Evolutionary conservation across 2,329 filamentous ascomycete genomes (phyloP), one percentile per base, ranked within the genome.

Genomic region (Graphilbum ipis-grandicollis): DNA sequence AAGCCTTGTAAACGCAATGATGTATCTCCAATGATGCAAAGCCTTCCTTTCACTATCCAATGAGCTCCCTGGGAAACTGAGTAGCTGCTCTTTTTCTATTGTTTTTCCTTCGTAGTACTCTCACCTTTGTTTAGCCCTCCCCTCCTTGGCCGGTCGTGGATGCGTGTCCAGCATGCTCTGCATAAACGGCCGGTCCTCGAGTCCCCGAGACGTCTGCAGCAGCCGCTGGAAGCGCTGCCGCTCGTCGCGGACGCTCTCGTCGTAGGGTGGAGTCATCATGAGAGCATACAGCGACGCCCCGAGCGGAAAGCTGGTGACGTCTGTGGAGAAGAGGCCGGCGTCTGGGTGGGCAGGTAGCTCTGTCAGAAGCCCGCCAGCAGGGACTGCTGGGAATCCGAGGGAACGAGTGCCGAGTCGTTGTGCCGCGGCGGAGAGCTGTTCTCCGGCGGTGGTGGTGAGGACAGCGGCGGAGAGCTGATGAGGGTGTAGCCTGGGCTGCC

Each of bases 291-390:
- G 30, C 7, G 39, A 41, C 13, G 42, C 25, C 38, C 45, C 45
- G 19, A 47, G 26, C 5, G 42, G 45, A 17, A 46, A 47, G 1
- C 40, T 38, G 10, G 38, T 40, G 41, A 46, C 40, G 22, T 47
- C 43, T 3, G 44, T 34, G 17, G 42, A 42, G 32, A 41, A 44
- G 19, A 44, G 44, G 26, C 44, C 46, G 5, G 42, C 39, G 28
- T 33, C 39, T 10, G 43, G 43, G 31, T 45, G 43, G 34, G 45
- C 31, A 47, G 33, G 32, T 47, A 45, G 14, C 38, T 32, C 31
- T 43, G 26, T 43, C 45, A 47, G 19, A 47, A 47, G 9, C 33
- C 28, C 18, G 35, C 41, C 8, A 45, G 38, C 32, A 45, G 28
- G 3, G 31, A 17, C 19, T 46, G 34, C 28, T 44, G 41, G 9